Base-by-base conservation (phyloP, 306 rosid species). In the Quercus gilva region DNA sequence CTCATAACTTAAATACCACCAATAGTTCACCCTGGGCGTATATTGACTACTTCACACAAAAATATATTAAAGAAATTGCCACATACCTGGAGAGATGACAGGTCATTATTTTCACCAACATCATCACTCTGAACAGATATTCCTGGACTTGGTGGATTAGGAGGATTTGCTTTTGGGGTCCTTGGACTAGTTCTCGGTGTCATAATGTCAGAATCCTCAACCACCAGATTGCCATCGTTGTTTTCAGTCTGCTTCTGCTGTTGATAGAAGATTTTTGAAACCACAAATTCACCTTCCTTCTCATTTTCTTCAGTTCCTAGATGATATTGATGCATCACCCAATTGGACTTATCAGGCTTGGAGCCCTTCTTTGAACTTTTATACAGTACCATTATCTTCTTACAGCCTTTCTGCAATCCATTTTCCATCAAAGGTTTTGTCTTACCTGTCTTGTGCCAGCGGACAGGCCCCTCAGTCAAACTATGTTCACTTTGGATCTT, bases 271-370 rank as follows among this genome's bases (percentile, higher is more conserved):
- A 95, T 76, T 83, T 90, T 95, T 2, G 99, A 92, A 55, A 95
- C 94, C 69, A 95, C 98, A 73, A 84, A 92, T 70, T 91, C 92
- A 0, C 92, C 96, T 45, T 89, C 91, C 87, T 87, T 90, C 83
- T 92, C 98, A 65, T 90, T 95, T 79, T 89, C 90, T 65, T 81
- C 90, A 0, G 82, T 64, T 79, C 99, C 99, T 74, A 95, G 81
- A 84, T 95, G 99, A 82, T 91, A 95, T 83, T 95, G 99, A 82
- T 95, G 98, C 93, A 91, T 91, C 56, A 79, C 91, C 99, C 99
- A 95, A n/a, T 79, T 85, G 33, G 91, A 77, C 79, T 89, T 95
- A 69, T 76, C 78, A 18, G 92, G 71, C 84, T 89, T 95, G 74
- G 86, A 80, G 21, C 90, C 94, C 60, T 88, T 91, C 85, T 84